Percentiles rank a stretch among this genome's conserved stretches.
Evolutionary conservation across 306 rosid species (phyloP).

Genomic region (Vicia faba): DNA sequence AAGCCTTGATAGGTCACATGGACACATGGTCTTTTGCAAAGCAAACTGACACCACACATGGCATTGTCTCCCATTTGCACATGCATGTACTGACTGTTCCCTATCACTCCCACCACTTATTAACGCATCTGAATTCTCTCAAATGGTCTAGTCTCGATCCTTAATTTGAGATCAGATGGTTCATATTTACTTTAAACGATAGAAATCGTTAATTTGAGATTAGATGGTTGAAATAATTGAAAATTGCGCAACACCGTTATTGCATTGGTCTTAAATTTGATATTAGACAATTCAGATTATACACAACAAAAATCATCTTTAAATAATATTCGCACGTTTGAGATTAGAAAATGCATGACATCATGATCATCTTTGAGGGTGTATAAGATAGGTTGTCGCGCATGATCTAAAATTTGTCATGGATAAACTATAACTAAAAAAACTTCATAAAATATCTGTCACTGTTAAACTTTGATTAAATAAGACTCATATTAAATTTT

Average conservation of each 20-base stretch:
- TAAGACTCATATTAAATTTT: no score
- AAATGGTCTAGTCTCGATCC: background rate
- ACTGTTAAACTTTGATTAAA: no score
- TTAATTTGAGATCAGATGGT: background rate
- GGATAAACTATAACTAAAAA: no score
- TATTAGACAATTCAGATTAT: background rate
- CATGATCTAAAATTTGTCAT: no score
- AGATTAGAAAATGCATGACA: background rate
- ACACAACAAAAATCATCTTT: background rate
- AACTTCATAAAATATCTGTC: no score
- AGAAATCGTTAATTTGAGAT: background rate
- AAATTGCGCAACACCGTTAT: background rate
- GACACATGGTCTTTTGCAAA: slow-evolving; percentile 71
- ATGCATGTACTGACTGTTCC: slow-evolving; percentile 74
- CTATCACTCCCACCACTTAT: slow-evolving; percentile 42
- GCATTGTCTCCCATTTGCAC: slow-evolving; percentile 73
- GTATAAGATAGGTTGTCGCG: no score
- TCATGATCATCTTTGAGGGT: no score
- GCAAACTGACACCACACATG: slow-evolving; percentile 93
- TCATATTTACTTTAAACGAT: background rate
- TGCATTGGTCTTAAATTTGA: background rate
- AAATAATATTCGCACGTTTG: background rate
- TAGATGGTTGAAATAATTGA: background rate
- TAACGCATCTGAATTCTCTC: background rate
- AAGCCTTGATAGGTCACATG: slow-evolving; percentile 71